These are phyloP conservation scores for Alternaria panax DNA, from an alignment of 2,329 filamentous ascomycete genomes.

Conservation along the genomic window DNA sequence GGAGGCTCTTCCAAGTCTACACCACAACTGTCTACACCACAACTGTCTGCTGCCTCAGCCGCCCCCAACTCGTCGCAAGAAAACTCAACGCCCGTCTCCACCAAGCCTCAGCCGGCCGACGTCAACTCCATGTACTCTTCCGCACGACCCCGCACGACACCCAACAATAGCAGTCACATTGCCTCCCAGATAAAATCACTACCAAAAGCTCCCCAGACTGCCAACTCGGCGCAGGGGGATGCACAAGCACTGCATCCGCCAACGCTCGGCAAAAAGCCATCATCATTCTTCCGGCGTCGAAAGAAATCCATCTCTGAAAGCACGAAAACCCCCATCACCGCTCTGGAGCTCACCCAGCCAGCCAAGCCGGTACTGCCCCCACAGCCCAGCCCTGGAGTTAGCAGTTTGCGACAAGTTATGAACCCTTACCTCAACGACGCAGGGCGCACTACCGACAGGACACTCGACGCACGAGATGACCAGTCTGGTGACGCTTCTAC, in stretches of 20 bases:
- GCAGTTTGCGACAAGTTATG: conserved; percentile 86
- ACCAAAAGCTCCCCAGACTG: conserved; percentile 38
- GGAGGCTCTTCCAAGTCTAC: conserved; percentile 65
- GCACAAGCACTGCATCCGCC: conserved; percentile 34
- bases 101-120: conserved; percentile 34
- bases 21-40: conserved; percentile 39
- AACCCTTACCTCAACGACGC: conserved; percentile 72
- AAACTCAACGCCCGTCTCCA: conserved; percentile 28
- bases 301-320: conserved; percentile 86
- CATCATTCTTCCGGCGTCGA: conserved; percentile 89
- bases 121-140: conserved; percentile 42
- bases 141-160: conserved; percentile 47
- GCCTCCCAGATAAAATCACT: conserved; percentile 58
- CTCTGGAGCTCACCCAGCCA: conserved; percentile 51
- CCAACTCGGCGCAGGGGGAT: conserved; percentile 31
- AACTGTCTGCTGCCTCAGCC: conserved; percentile 36
- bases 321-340: conserved; percentile 66
- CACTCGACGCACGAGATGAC: conserved; percentile 40
- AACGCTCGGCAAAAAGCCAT: conserved; percentile 83
- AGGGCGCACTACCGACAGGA: conserved; percentile 30
- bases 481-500: conserved; percentile 49
- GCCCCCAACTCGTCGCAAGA: conserved; percentile 21
- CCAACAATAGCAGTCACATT: conserved; percentile 54
- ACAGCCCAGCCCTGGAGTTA: conserved; percentile 64
- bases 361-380: conserved; percentile 33